Evolutionary conservation across 352 stramenopile genomes (phyloP), one percentile per base, ranked within the genome.

Genomic region (Globisporangium abappressorium): DNA sequence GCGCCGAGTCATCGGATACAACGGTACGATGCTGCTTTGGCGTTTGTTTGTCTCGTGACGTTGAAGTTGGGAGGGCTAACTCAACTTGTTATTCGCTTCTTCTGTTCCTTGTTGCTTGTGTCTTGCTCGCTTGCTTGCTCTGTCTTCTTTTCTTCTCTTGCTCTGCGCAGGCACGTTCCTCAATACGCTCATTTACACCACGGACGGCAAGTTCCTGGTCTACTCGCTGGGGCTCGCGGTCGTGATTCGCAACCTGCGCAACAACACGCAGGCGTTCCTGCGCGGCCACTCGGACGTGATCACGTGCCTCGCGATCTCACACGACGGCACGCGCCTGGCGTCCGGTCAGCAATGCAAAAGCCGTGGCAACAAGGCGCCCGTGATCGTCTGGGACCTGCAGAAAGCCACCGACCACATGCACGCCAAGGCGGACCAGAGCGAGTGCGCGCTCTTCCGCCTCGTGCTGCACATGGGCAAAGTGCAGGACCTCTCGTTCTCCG

Each of bases 381-480:
- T 98, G n/a, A 86, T 98, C 51, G 77, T 99, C 28, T 99, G 96
- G 97, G 91, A 99, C 73, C 79, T 99, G 0, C 77, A 83, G 9
- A 83, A 85, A 56, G 94, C 94, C 9, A 96, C 93, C 5, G 70
- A 78, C 22, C 70, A 84, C 43, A 86, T 93, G 69, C 71, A 74
- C 51, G 69, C 83, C n/a, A 85, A 81, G 49, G 85, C 79, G 51
- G 82, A 92, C 56, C 75, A 89, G 20, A 84, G 77, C 64, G 89
- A 90, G 28, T 80, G 91, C 51, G 75, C 98, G 38, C 57, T 98
- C 38, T 94, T 98, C 66, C 80, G 93, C 47, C 86, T 99, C n/a
- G 87, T 91, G 55, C 89, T 98, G 57, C 97, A 99, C 79, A 96
- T 98, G 82, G 95, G 92, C 49, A 95, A 90, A 64, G 95, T 99